A percentile compares a stretch with the other conserved stretches of the same genome.
Evolutionary conservation across 805 yeast species (phyloP).

Genomic region (Myxozyma monticola): DNA sequence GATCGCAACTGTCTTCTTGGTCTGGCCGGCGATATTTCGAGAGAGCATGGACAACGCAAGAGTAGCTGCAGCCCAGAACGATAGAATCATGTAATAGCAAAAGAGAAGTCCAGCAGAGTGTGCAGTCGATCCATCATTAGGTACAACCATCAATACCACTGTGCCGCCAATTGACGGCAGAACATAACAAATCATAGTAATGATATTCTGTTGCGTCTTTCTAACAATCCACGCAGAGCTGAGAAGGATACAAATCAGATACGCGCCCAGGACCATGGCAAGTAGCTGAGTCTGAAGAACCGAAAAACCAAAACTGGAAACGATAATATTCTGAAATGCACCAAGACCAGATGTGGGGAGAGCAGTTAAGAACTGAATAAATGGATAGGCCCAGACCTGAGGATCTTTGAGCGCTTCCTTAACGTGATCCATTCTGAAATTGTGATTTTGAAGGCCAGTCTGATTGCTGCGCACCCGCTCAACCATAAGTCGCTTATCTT

Average conservation of each 20-base stretch:
- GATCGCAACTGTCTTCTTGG: conserved; percentile 65
- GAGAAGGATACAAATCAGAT: conserved; percentile 46
- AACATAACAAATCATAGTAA: not conserved
- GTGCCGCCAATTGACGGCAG: conserved; percentile 27
- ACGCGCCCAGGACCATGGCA: conserved; percentile 35
- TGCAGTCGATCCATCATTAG: not conserved
- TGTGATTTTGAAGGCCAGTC: conserved; percentile 58
- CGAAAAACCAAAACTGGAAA: conserved; percentile 44
- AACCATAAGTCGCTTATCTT: conserved; percentile 50
- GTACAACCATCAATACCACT: not conserved
- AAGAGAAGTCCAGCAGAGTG: conserved; percentile 32
- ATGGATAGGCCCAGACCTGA: conserved; percentile 51
- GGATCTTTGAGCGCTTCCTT: conserved; percentile 52
- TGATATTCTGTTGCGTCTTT: not conserved
- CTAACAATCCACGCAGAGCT: conserved; percentile 42
- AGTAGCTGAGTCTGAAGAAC: conserved; percentile 45
- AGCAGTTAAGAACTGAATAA: conserved; percentile 30
- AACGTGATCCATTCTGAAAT: conserved; percentile 56
- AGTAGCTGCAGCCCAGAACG: conserved; percentile 35
- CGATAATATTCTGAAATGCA: conserved; percentile 39
- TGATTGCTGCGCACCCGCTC: conserved; percentile 55
- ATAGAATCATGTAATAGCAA: conserved; percentile 36
- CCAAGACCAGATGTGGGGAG: conserved; percentile 41
- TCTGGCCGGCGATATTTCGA: conserved; percentile 65
- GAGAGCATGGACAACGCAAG: conserved; percentile 17